These are phyloP conservation scores for Lineolata rhizophorae DNA, from an alignment of 495 filamentous ascomycete species.

Conservation along the genomic window DNA sequence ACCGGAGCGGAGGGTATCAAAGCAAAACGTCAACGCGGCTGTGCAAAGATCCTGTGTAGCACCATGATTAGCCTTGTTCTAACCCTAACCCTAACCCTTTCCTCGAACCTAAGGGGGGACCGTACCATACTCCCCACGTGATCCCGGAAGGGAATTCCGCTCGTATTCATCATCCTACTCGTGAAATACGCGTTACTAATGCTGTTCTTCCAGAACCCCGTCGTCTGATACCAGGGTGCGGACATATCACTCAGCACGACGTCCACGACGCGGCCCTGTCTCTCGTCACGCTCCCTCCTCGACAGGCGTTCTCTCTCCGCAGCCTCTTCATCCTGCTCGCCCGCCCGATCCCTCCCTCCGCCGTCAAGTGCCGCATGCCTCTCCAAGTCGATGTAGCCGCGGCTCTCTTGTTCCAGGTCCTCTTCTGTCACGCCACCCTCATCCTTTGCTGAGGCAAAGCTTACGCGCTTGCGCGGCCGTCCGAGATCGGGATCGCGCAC, in stretches of 20 bases:
- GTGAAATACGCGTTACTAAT: constrained; percentile 75
- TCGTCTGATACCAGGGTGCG: constrained; percentile 70
- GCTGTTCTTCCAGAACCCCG: constrained; percentile 59
- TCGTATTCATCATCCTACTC: constrained; percentile 99
- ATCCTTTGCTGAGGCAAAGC: constrained; percentile 2
- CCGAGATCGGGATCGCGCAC: constrained; percentile 43
- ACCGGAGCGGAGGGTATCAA: constrained; percentile 57
- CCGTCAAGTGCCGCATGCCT: constrained; percentile 9
- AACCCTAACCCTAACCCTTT: not conserved
- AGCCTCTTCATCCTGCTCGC: constrained; percentile 6
- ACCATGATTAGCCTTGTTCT: not conserved
- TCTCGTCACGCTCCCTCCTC: constrained; percentile 14
- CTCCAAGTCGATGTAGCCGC: constrained; percentile 18
- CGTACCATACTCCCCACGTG: constrained; percentile 94
- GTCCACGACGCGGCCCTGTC: constrained; percentile 45
- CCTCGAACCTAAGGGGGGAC: too few relatives aligned
- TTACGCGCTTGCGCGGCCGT: constrained; percentile 19
- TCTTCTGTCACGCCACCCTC: constrained; percentile 6
- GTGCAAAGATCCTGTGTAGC: constrained; percentile 56
- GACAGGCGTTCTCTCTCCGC: constrained; percentile 5
- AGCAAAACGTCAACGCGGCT: constrained; percentile 62
- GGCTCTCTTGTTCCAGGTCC: constrained; percentile 17
- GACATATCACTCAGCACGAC: constrained; percentile 98
- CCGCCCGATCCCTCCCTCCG: constrained; percentile 6
- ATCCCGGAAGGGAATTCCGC: constrained; percentile 64